A percentile compares a stretch with the other conserved stretches of the same genome.
These are phyloP conservation scores for Hypsizygus marmoreus DNA, from an alignment of 768 basidiomycete genomes.

Conservation along the genomic window DNA sequence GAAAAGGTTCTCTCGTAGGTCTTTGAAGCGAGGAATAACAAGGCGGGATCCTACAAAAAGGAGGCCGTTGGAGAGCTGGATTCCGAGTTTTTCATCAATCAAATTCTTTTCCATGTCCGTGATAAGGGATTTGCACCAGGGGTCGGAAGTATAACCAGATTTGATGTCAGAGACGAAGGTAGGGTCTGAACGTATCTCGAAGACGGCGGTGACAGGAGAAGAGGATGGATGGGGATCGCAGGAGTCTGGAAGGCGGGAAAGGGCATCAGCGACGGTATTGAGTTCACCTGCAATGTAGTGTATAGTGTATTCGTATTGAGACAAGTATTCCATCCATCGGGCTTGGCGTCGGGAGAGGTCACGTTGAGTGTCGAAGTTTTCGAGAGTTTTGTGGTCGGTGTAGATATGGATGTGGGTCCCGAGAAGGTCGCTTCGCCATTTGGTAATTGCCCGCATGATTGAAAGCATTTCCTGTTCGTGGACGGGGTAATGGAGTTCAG, in stretches of 20 bases:
- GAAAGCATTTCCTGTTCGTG: slow-evolving; percentile 36
- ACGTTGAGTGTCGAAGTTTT: slow-evolving; percentile 26
- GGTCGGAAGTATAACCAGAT: no score
- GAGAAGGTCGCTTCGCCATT: slow-evolving; percentile 25
- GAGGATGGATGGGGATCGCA: no score
- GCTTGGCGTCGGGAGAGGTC: slow-evolving; percentile 16
- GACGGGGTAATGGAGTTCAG: not conserved
- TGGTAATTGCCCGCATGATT: slow-evolving; percentile 15
- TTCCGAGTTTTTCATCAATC: no score
- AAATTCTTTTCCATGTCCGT: no score
- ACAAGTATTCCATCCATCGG: not conserved
- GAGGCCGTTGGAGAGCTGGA: slow-evolving; percentile 10
- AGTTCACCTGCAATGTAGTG: not conserved
- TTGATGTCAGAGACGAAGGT: no score
- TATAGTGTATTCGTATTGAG: not conserved
- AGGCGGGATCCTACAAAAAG: slow-evolving; percentile 22
- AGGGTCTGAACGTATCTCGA: no score
- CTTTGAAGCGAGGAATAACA: slow-evolving; percentile 21
- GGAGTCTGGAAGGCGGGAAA: not conserved
- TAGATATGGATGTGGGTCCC: slow-evolving; percentile 25
- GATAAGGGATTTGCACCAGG: no score
- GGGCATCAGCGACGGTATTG: no score
- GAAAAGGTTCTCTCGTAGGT: slow-evolving; percentile 23
- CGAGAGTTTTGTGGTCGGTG: slow-evolving; percentile 36
- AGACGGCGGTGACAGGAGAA: no score